Conservation (phyloP, 2,329 filamentous ascomycete genomes). For the Cordyceps fumosorosea region DNA sequence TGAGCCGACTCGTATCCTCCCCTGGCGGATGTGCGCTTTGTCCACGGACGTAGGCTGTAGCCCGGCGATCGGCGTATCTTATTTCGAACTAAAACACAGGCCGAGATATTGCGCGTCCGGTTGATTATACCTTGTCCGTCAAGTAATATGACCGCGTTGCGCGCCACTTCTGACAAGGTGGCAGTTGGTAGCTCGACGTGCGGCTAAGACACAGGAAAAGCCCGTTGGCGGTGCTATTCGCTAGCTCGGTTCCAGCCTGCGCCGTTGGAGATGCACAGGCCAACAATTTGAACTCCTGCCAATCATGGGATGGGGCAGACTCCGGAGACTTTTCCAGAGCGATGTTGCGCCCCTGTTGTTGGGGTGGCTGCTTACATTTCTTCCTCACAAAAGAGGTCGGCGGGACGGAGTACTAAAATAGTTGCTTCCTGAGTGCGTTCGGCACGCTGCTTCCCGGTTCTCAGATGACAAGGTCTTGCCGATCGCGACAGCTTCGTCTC, state of each 20-base stretch:
- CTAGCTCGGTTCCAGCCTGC: not conserved
- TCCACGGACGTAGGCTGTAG: not conserved
- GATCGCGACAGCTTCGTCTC: not conserved
- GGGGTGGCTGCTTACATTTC: not conserved
- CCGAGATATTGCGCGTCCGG: not conserved
- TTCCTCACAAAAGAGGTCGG: too few species aligned
- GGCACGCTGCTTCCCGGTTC: not conserved
- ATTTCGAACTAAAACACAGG: not conserved
- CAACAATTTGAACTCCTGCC: not conserved
- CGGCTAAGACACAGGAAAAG: slow-evolving; percentile 6
- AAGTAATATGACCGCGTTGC: not conserved
- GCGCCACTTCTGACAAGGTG: not conserved
- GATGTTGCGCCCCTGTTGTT: not conserved
- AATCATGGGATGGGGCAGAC: not conserved
- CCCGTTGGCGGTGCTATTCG: not conserved
- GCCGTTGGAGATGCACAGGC: slow-evolving; percentile 8
- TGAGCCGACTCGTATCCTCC: not conserved
- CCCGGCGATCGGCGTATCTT: not conserved
- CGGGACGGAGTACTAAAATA: too few species aligned
- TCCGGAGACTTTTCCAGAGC: not conserved
- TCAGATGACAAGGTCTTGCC: not conserved
- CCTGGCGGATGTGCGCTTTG: not conserved
- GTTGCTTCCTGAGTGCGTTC: not conserved
- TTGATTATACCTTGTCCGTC: not conserved
- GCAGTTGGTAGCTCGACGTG: not conserved